These are phyloP conservation scores for Leptodontidium sp. DNA, from an alignment of 2,329 filamentous ascomycete species.

Conservation along the genomic window DNA sequence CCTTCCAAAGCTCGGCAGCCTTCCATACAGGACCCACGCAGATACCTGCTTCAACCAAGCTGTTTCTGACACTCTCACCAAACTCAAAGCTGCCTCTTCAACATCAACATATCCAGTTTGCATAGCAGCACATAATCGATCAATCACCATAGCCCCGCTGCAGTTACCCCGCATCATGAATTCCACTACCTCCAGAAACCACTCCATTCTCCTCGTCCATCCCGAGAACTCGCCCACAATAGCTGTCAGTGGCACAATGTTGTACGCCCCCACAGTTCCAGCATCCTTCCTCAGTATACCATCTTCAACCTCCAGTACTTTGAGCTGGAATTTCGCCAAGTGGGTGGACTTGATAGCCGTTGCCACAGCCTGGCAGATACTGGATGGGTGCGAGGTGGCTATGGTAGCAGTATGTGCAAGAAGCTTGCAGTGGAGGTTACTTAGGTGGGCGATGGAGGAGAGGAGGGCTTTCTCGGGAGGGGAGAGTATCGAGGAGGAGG, in stretches of 20 bases:
- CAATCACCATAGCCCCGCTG: constrained; percentile 77
- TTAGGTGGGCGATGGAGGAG: constrained; percentile 77
- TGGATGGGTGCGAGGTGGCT: constrained; percentile 75
- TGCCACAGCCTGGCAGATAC: constrained; percentile 87
- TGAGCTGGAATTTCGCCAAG: constrained; percentile 80
- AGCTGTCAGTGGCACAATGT: constrained; percentile 89
- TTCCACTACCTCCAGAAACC: constrained; percentile 78
- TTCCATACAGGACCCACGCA: constrained; percentile 90
- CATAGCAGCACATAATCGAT: constrained; percentile 76
- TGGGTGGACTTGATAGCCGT: constrained; percentile 79
- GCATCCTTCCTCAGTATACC: constrained; percentile 80
- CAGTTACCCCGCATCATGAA: constrained; percentile 69
- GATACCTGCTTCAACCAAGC: constrained; percentile 92
- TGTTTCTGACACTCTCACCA: constrained; percentile 82
- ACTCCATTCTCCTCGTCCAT: constrained; percentile 86
- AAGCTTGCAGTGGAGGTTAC: constrained; percentile 78
- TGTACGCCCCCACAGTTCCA: constrained; percentile 85
- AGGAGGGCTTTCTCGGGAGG: constrained; percentile 86
- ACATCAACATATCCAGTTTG: constrained; percentile 91
- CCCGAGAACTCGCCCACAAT: constrained; percentile 85
- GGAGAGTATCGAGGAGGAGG: constrained; percentile 63
- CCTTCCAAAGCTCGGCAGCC: constrained; percentile 77
- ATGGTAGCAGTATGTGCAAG: constrained; percentile 72
- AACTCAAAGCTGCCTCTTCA: constrained; percentile 74
- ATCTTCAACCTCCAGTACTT: constrained; percentile 85